Evolutionary conservation across 2,329 filamentous ascomycete genomes (phyloP).

Genomic region (Stemphylium beticola): DNA sequence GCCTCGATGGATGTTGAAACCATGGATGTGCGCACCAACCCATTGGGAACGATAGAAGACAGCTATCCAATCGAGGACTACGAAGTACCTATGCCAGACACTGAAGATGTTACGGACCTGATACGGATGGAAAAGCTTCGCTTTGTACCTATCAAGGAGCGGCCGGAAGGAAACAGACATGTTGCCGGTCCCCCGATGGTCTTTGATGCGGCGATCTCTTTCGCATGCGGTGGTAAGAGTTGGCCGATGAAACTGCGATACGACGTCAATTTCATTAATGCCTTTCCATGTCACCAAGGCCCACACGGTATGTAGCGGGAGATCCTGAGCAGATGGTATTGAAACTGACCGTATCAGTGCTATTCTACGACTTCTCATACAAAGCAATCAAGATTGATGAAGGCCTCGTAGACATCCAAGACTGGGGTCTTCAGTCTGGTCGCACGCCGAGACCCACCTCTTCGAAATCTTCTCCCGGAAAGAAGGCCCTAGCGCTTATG

Average conservation of each 20-base stretch:
- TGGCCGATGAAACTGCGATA: slow-evolving; percentile 49
- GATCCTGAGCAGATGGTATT: too few relatives aligned
- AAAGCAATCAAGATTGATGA: slow-evolving; percentile 66
- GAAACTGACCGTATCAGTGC: slow-evolving; percentile 49
- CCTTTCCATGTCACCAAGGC: slow-evolving; percentile 51
- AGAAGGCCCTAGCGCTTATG: slow-evolving; percentile 38
- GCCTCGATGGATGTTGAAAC: slow-evolving; percentile 65
- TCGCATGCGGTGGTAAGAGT: slow-evolving; percentile 50
- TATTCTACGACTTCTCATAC: slow-evolving; percentile 75
- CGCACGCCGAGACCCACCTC: slow-evolving; percentile 38
- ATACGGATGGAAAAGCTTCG: slow-evolving; percentile 73
- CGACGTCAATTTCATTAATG: slow-evolving; percentile 51
- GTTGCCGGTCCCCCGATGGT: slow-evolving; percentile 41
- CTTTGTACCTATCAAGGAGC: slow-evolving; percentile 58
- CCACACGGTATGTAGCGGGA: slow-evolving; percentile 44
- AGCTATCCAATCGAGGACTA: slow-evolving; percentile 72
- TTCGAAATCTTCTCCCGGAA: slow-evolving; percentile 40
- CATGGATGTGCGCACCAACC: slow-evolving; percentile 72
- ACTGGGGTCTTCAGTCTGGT: slow-evolving; percentile 63
- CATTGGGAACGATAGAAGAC: slow-evolving; percentile 68
- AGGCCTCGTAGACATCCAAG: slow-evolving; percentile 65
- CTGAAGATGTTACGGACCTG: slow-evolving; percentile 66
- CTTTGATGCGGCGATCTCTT: slow-evolving; percentile 49
- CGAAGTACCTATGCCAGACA: slow-evolving; percentile 63
- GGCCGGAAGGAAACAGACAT: slow-evolving; percentile 33